These are phyloP conservation scores for Aquilaria sinensis DNA, from an alignment of 345 rosid genomes.

Conservation along the genomic window DNA sequence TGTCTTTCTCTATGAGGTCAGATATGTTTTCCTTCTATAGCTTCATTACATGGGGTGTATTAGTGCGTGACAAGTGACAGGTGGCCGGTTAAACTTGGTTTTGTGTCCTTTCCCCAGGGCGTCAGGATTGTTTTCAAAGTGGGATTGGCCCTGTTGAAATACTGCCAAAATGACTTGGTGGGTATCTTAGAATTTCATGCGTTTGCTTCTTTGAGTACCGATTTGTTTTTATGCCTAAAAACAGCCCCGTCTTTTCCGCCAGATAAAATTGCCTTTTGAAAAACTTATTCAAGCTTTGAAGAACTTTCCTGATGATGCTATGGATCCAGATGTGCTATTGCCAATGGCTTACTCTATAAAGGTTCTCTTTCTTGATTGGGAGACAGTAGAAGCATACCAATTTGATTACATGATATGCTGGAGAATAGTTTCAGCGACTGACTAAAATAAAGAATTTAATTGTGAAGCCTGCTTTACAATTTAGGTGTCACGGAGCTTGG, in stretches of 20 bases:
- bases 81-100: slow-evolving; percentile 4
- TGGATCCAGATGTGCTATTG: slow-evolving; percentile 82
- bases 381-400: too few relatives aligned
- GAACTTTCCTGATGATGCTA: slow-evolving; percentile 85
- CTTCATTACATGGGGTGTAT: neutral
- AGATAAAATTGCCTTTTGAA: slow-evolving; percentile 85
- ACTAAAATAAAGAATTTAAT: neutral
- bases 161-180: slow-evolving; percentile 92
- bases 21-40: neutral
- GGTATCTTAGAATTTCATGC: slow-evolving; percentile 13
- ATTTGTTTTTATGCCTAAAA: slow-evolving; percentile 3
- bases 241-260: slow-evolving; percentile 6
- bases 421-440: too few relatives aligned
- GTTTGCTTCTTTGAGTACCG: neutral
- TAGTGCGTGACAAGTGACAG: too few relatives aligned
- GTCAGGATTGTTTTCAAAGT: slow-evolving; percentile 93
- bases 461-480: neutral
- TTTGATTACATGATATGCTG: too few relatives aligned
- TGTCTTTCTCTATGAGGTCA: slow-evolving; percentile 90
- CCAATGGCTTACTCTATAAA: slow-evolving; percentile 91
- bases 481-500: slow-evolving; percentile 73
- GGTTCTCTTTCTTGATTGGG: slow-evolving; percentile 32
- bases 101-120: slow-evolving; percentile 41
- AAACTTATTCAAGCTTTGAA: slow-evolving; percentile 87
- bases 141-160: slow-evolving; percentile 83